Evolutionary conservation across 805 yeast genomes (phyloP), one percentile per base, ranked within the genome.

Genomic region (Wickerhamiella spandovensis): DNA sequence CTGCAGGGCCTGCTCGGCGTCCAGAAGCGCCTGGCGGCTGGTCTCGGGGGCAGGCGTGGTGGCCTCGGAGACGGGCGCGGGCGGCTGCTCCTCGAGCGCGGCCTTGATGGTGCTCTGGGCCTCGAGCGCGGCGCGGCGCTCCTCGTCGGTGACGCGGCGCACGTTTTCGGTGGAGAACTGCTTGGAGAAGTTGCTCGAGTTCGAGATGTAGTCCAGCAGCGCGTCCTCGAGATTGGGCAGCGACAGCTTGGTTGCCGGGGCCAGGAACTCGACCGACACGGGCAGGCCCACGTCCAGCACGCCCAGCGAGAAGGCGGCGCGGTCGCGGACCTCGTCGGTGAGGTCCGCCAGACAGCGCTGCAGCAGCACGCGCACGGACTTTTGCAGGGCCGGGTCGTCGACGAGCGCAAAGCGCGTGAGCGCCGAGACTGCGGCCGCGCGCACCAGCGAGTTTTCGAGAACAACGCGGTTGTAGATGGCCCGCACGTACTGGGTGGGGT

Each of bases 261-360:
- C 75, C 54, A 89, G 75, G 57, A 82, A 78, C 48, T 70, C 60
- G 48, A 64, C 61, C 12, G 69, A 67, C 20, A 64, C 57, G 20
- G 67, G 65, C 47, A 66, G 64, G 41, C 65, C 56, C 23, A 69
- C 68, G 7, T 72, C 63, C 30, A 69, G 69, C 54, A 85, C 75
- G 56, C 78, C 75, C 62, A 90, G 74, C 1, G 95, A 82, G 58
- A 90, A 72, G 2, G 95, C 84, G 9, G 98, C 97, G 65, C 98
- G 81, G 65, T 90, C 98, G 72, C 98, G 86, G 32, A 92, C 98
- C 69, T 90, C 98, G 67, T 90, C 98, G 65, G 90, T 96, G 44
- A 74, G 77, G 67, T 90, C 98, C 56, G 77, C 84, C 48, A 88
- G 76, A 58, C 95, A 87, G 70, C 97, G 81, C 53, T 75, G 74